These are phyloP conservation scores for Calonectria honghensis DNA, from an alignment of 2,329 filamentous ascomycete species.

Conservation along the genomic window DNA sequence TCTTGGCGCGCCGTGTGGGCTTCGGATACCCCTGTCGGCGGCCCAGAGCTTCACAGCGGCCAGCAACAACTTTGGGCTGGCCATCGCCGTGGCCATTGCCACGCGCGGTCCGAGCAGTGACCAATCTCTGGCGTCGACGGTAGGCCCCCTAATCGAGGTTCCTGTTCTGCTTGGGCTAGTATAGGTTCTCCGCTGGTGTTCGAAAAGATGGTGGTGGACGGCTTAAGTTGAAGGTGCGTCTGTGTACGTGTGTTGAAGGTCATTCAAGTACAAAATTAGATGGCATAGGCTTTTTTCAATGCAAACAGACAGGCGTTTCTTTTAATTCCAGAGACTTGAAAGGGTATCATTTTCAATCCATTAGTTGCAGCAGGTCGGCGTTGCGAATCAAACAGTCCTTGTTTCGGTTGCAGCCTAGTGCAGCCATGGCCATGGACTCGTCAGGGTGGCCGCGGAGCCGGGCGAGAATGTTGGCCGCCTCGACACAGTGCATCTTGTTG, in stretches of 20 bases:
- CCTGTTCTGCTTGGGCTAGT: conserved; percentile 87
- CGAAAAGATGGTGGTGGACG: conserved; percentile 64
- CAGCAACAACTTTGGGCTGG: conserved; percentile 95
- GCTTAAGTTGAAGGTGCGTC: conserved; percentile 19
- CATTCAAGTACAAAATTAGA: conserved; percentile 15
- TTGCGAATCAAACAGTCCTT: conserved; percentile 60
- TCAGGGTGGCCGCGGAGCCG: conserved; percentile 62
- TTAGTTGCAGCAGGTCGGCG: conserved; percentile 58
- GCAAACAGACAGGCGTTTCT: background rate
- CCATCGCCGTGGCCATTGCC: conserved; percentile 90
- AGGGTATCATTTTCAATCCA: conserved; percentile 55
- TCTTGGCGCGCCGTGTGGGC: conserved; percentile 77
- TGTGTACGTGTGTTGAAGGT: conserved; percentile 19
- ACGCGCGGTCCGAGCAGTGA: conserved; percentile 86
- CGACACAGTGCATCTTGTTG: conserved; percentile 54
- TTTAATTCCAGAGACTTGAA: conserved; percentile 25
- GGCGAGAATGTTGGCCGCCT: conserved; percentile 60
- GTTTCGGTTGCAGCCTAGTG: conserved; percentile 55
- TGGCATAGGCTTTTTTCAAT: background rate
- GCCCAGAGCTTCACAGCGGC: conserved; percentile 93
- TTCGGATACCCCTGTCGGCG: conserved; percentile 81
- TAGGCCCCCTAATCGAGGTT: conserved; percentile 91
- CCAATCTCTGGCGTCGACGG: conserved; percentile 87
- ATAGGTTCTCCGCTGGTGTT: conserved; percentile 80
- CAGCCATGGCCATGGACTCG: conserved; percentile 50